Evolutionary conservation across 139 green algal species (phyloP).

Genomic region (Ettlia oleoabundans): DNA sequence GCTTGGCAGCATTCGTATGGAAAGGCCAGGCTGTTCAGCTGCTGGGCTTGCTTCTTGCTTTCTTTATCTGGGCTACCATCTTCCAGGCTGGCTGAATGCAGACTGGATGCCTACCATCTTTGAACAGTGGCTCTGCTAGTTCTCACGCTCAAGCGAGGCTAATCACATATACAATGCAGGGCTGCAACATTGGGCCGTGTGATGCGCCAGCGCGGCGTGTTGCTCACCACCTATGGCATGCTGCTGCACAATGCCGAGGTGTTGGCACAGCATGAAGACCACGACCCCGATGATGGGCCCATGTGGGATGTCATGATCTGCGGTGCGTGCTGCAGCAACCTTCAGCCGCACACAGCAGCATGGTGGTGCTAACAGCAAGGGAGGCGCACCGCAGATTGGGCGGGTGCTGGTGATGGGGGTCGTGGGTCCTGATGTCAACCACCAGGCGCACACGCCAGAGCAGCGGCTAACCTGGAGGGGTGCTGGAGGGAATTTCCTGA

Average conservation of each 20-base stretch:
- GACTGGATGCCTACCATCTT: no score
- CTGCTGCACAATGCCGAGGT: slow-evolving; percentile 78
- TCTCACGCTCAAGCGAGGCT: no score
- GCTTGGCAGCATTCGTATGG: no score
- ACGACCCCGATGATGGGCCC: slow-evolving; percentile 55
- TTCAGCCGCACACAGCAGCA: no score
- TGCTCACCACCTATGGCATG: slow-evolving; percentile 93
- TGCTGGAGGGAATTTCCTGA: no score
- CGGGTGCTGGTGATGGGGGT: not conserved
- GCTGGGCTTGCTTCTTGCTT: no score
- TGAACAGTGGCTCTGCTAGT: no score
- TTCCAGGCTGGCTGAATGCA: no score
- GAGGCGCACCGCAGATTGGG: not conserved
- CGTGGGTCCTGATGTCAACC: no score
- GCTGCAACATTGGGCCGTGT: slow-evolving; percentile 41
- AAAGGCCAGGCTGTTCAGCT: no score
- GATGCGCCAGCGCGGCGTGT: slow-evolving; percentile 58
- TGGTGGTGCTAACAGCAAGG: not conserved
- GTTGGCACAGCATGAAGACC: slow-evolving; percentile 49
- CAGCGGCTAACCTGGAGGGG: not conserved
- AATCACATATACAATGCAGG: no score
- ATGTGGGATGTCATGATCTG: slow-evolving; percentile 89
- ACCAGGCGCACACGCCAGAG: not conserved
- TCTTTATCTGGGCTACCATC: no score
- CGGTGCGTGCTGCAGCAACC: not conserved